Conservation (phyloP, 768 basidiomycete species). For the Ephemerocybe angulata region DNA sequence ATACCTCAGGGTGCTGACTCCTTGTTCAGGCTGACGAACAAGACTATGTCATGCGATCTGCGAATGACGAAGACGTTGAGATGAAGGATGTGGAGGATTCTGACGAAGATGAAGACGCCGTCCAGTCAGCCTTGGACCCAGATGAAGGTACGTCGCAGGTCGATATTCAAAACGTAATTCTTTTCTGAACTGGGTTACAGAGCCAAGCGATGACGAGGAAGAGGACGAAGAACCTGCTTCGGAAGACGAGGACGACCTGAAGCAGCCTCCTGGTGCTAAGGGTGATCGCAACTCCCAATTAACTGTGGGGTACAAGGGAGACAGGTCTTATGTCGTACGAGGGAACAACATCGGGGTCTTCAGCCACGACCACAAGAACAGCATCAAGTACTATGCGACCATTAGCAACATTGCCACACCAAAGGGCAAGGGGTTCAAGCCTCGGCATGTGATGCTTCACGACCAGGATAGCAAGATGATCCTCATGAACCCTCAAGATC, state of each 20-base stretch:
- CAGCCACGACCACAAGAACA: conserved; percentile 55
- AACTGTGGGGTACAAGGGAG: conserved; percentile 92
- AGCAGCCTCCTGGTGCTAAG: conserved; percentile 35
- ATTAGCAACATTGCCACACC: conserved; percentile 80
- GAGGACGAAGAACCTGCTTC: conserved; percentile 42
- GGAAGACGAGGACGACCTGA: conserved; percentile 42
- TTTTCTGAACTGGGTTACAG: conserved; percentile 21
- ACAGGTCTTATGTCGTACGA: conserved; percentile 89
- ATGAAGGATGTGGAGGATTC: conserved; percentile 79
- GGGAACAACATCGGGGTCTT: conserved; percentile 92
- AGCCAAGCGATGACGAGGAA: conserved; percentile 41
- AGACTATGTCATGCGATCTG: conserved; percentile 73
- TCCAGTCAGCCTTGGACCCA: conserved; percentile 61
- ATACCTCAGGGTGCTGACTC: background rate
- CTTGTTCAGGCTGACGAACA: conserved; percentile 71
- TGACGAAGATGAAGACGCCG: conserved; percentile 77
- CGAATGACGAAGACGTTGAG: conserved; percentile 68
- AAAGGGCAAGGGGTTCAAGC: conserved; percentile 81
- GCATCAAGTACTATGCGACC: conserved; percentile 82
- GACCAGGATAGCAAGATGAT: conserved; percentile 97
- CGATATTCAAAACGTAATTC: background rate
- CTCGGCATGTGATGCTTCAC: conserved; percentile 93
- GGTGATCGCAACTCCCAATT: conserved; percentile 84
- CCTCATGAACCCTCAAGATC: conserved; percentile 77
- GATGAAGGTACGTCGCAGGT: conserved; percentile 48